These are phyloP conservation scores for Wickerhamomyces chaumierensis DNA, from an alignment of 805 yeast genomes.

Conservation along the genomic window DNA sequence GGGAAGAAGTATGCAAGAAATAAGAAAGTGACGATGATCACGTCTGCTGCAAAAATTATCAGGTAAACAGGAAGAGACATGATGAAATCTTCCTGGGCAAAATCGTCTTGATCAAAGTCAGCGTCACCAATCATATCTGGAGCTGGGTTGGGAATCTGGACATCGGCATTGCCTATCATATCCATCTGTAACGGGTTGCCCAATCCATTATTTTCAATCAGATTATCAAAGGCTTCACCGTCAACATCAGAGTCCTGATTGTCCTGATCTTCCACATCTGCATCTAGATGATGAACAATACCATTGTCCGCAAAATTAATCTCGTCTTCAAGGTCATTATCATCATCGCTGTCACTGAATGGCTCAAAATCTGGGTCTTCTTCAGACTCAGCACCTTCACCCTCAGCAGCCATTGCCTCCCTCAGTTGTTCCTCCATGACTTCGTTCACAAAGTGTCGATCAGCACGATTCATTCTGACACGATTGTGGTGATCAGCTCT, in stretches of 20 bases:
- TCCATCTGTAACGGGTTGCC: no score
- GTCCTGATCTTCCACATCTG: constrained; percentile 8
- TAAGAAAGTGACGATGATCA: constrained; percentile 24
- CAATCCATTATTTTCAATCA: no score
- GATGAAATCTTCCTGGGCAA: constrained; percentile 9
- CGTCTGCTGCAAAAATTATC: constrained; percentile 17
- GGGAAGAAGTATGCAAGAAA: constrained; percentile 36
- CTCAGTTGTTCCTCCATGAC: not conserved
- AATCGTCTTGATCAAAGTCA: no score
- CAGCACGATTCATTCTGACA: not conserved
- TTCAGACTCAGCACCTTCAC: constrained; percentile 1
- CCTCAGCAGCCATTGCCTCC: not conserved
- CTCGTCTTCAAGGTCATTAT: constrained; percentile 1
- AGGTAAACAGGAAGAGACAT: constrained; percentile 8
- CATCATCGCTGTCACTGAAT: constrained; percentile 11
- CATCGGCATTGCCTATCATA: no score
- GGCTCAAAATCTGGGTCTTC: constrained; percentile 22
- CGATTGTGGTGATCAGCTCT: not conserved
- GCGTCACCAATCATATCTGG: not conserved
- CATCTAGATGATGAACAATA: constrained; percentile 1
- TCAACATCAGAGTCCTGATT: constrained; percentile 3
- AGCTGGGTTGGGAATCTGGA: no score
- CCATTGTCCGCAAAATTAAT: no score
- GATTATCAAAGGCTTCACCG: no score
- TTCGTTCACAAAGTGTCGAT: not conserved